These are phyloP conservation scores for Polyporus arcularius DNA, from an alignment of 768 basidiomycete species.

Conservation along the genomic window DNA sequence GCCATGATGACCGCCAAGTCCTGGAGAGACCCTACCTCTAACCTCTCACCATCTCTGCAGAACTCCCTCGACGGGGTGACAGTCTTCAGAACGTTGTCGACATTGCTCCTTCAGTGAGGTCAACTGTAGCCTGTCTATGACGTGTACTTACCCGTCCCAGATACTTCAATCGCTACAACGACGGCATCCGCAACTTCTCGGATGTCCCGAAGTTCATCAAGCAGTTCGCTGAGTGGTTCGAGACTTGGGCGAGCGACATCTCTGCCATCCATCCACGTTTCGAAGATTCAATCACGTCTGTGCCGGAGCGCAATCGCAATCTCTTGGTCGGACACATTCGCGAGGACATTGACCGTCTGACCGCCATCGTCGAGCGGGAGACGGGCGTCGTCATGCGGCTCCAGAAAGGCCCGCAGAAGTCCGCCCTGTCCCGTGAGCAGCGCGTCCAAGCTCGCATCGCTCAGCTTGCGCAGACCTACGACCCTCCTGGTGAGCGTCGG, in stretches of 20 bases:
- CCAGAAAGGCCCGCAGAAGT: not conserved
- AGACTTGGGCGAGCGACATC: slow-evolving; percentile 27
- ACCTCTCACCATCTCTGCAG: slow-evolving; percentile 24
- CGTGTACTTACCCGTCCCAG: slow-evolving; percentile 13
- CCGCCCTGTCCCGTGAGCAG: not conserved
- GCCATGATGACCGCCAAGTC: slow-evolving; percentile 21
- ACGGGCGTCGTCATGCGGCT: slow-evolving; percentile 3
- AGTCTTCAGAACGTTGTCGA: slow-evolving; percentile 47
- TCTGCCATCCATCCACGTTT: slow-evolving; percentile 21
- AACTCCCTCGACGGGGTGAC: slow-evolving; percentile 38
- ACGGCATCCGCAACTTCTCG: slow-evolving; percentile 24
- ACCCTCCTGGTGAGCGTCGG: slow-evolving; percentile 34
- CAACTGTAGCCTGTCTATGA: too few relatives aligned
- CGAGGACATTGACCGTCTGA: slow-evolving; percentile 19
- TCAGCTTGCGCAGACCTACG: slow-evolving; percentile 23
- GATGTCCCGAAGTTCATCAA: slow-evolving; percentile 23
- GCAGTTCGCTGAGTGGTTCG: slow-evolving; percentile 24
- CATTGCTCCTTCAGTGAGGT: slow-evolving; percentile 54
- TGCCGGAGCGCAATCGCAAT: slow-evolving; percentile 3
- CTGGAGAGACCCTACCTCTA: slow-evolving; percentile 33
- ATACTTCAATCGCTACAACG: slow-evolving; percentile 31
- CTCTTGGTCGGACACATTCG: slow-evolving; percentile 20
- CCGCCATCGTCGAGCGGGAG: slow-evolving; percentile 30
- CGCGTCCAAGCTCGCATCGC: slow-evolving; percentile 20
- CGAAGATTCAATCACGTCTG: slow-evolving; percentile 19